Base-by-base conservation (phyloP, 2,329 filamentous ascomycete genomes). In the Orbilia ellipsospora region DNA sequence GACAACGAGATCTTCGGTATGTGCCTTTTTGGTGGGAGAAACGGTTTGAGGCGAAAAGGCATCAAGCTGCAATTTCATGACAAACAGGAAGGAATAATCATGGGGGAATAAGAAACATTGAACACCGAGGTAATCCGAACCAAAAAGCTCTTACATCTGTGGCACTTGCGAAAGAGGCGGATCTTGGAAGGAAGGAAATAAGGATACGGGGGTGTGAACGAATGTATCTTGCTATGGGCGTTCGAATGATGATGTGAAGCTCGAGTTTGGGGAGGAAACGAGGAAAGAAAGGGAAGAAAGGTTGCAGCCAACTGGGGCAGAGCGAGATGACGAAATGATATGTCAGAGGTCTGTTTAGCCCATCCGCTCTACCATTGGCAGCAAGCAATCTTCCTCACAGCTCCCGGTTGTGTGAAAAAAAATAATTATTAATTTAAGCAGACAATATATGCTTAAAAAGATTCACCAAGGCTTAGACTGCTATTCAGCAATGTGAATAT, bases 291-390 rank as follows among this genome's bases (percentile, higher is more conserved):
- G 44, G 26, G 52, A 73, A 51, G 50, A 36, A 40, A 36, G 36
- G 20, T 20, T 18, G 13, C 10, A 16, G 23, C 10, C 15, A 26
- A 45, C 50, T 23, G 36, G 50, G 62, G 54, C 44, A 57, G 68
- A 55, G 68, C 50, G 64, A 68, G 57, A 74, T 74, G 70, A 74
- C 70, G 70, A 74, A 74, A 74, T 74, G 45, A 68, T 74, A 63
- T 74, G 70, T 62, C 63, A 68, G 26, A 62, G 23, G 31, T 36
- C 31, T 36, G 5, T 36, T 36, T 36, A 36, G 31, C 31, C 31
- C 31, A 6, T 10, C 31, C 1, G 31, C 10, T 36, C 31, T 36
- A 6, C 31, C 31, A 7, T 36, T 36, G 31, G 31, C 31, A 36
- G 31, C 6, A 36, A 36, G 31, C 6, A 36, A 36, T 36, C 5